Evolutionary conservation across 2,329 filamentous ascomycete species (phyloP), one percentile per base, ranked within the genome.

Genomic region (Metarhizium guizhouense): DNA sequence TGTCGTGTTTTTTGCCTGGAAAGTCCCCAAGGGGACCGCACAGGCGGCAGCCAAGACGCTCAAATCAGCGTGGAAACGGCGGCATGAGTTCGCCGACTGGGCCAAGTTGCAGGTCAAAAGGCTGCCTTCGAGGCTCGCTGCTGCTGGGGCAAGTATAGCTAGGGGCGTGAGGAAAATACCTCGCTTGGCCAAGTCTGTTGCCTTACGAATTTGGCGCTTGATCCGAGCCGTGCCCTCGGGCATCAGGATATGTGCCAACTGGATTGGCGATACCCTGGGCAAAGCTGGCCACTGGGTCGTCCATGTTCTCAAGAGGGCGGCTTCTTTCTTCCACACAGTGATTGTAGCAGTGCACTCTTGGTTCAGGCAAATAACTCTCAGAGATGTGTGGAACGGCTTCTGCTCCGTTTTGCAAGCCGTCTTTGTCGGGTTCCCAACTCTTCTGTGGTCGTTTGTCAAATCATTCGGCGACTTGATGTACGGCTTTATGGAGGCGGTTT

Each of bases 331-430:
- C 1, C 72, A 75, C 51, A 76, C 74, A 1, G 58, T 63, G 1
- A 4, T 70, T 0, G 60, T 61, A 45, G 72, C 72, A 0, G 59
- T 71, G 1, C 14, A 71, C 3, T 62, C 61, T 3, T 72, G 70
- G 56, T 70, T 76, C 57, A 57, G 60, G 13, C 42, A 49, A 1
- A 67, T 74, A 54, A 75, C 71, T 4, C 57, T 72, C n/a, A 59
- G 58, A n/a, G 73, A 77, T 54, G 63, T 77, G 3, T 67, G 66
- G 63, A 61, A 72, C 52, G 72, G 71, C 20, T 58, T 75, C 34
- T 58, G 60, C 43, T 58, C 62, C 10, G 63, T 71, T 0, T n/a
- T 63, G 4, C 52, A 58, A 4, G 63, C 68, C n/a, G 50, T 72
- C 10, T 71, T 73, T n/a, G 55, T 45, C 7, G 42, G 5, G 14